Evolutionary conservation across 495 filamentous ascomycete species (phyloP).

Genomic region (Chlorociboria aeruginascens): DNA sequence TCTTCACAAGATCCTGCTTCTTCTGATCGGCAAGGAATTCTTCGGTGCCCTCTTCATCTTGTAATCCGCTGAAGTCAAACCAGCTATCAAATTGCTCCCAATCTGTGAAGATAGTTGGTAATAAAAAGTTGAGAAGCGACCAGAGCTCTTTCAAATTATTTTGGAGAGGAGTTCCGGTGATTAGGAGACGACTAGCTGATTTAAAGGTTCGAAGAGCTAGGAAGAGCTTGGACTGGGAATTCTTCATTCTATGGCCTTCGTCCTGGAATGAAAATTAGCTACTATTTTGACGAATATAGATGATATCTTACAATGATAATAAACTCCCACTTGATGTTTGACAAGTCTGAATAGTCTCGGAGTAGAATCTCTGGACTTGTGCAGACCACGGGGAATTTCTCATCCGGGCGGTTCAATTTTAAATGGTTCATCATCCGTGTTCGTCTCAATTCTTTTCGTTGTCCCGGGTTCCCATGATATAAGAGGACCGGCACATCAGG

Average conservation of each 20-base stretch:
- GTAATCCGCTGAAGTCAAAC: constrained; percentile 89
- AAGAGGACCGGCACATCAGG: constrained; percentile 75
- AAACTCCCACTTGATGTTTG: constrained; percentile 83
- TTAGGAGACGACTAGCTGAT: constrained; percentile 80
- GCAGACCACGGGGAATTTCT: constrained; percentile 78
- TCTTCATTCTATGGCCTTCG: constrained; percentile 95
- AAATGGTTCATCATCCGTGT: constrained; percentile 24
- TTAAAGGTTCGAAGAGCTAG: constrained; percentile 75
- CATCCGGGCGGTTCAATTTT: constrained; percentile 38
- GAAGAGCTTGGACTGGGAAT: constrained; percentile 87
- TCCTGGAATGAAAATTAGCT: constrained; percentile 39
- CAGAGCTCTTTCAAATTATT: constrained; percentile 94
- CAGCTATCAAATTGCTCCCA: constrained; percentile 82
- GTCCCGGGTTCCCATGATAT: constrained; percentile 73
- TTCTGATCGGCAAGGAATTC: constrained; percentile 65
- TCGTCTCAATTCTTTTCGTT: constrained; percentile 46
- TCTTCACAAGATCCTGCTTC: constrained; percentile 73
- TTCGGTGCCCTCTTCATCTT: constrained; percentile 58
- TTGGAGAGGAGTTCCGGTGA: constrained; percentile 90
- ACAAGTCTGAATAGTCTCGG: constrained; percentile 69
- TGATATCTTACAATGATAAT: constrained; percentile 68
- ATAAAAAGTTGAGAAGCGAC: constrained; percentile 87
- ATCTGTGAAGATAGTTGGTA: constrained; percentile 85
- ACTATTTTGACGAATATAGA: constrained; percentile 3
- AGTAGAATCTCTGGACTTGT: constrained; percentile 95